Percentiles rank a stretch among this genome's conserved stretches.
phyloP scores from a whole-genome alignment of 1,284 basidiomycete genomes.

The Ceratobasidium sp. region DNA sequence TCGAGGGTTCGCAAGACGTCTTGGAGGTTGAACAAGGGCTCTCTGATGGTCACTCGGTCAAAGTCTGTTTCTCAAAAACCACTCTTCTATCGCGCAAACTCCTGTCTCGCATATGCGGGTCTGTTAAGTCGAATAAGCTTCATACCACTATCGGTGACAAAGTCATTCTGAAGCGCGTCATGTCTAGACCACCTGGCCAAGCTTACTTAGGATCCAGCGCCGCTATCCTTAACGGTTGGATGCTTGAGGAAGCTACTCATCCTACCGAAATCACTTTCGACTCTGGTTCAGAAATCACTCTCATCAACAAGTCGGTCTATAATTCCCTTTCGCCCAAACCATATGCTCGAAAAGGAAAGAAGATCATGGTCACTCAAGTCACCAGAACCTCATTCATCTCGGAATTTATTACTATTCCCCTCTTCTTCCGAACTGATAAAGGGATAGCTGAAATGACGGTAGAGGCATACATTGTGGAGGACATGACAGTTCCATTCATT shows the following conservation, averaged over 20 bases:
- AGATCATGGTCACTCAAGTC: slow-evolving; percentile 48
- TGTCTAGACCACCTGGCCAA: slow-evolving; percentile 55
- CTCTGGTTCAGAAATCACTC: slow-evolving; percentile 47
- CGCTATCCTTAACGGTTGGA: slow-evolving; percentile 10
- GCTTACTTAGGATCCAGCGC: slow-evolving; percentile 47
- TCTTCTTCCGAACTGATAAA: slow-evolving; percentile 52
- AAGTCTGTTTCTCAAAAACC: not conserved
- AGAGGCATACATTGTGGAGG: slow-evolving; percentile 55
- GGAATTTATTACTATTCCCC: slow-evolving; percentile 53
- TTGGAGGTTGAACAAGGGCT: not conserved
- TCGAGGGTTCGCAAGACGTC: slow-evolving; percentile 1
- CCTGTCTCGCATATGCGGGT: not conserved
- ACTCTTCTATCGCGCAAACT: not conserved
- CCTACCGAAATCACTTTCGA: slow-evolving; percentile 9
- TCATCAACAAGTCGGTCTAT: slow-evolving; percentile 37
- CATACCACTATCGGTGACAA: not conserved
- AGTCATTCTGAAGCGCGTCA: slow-evolving; percentile 44
- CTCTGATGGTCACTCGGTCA: slow-evolving; percentile 50
- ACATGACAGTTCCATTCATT: slow-evolving; percentile 52
- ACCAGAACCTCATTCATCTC: slow-evolving; percentile 53
- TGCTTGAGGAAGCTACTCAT: not conserved
- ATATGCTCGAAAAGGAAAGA: slow-evolving; percentile 40
- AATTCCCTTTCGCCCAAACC: slow-evolving; percentile 22
- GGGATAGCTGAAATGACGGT: slow-evolving; percentile 53
- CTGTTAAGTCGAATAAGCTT: not conserved